A percentile compares a stretch with the other conserved stretches of the same genome.
Conservation (phyloP, 768 basidiomycete genomes). For the Mycena sanguinolenta region DNA sequence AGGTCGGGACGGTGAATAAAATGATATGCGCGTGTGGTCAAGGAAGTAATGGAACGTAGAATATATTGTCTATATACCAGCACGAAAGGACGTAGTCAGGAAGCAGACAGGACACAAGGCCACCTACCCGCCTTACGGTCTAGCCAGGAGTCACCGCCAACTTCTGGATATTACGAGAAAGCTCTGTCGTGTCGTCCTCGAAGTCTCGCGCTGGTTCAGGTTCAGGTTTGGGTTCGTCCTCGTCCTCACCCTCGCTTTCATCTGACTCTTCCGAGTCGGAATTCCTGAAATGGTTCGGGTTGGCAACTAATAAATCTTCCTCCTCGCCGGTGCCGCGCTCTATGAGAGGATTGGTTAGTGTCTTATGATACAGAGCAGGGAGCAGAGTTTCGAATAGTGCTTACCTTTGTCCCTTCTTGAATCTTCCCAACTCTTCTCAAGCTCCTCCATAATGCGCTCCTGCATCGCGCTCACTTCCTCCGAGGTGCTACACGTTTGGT, state of each 20-base stretch:
- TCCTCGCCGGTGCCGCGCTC: constrained; percentile 49
- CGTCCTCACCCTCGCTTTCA: constrained; percentile 37
- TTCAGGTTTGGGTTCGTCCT: not conserved
- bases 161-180: constrained; percentile 15
- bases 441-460: constrained; percentile 76
- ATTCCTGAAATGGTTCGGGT: constrained; percentile 71
- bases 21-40: too few species aligned
- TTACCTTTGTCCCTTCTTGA: constrained; percentile 68
- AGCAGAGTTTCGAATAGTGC: constrained; percentile 16
- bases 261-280: constrained; percentile 41
- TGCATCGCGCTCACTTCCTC: constrained; percentile 73
- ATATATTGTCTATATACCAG: too few species aligned
- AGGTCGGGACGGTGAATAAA: too few species aligned
- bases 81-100: too few species aligned
- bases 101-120: too few species aligned
- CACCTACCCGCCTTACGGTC: too few species aligned
- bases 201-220: not conserved
- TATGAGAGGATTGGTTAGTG: constrained; percentile 13
- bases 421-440: constrained; percentile 71
- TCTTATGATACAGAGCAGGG: not conserved
- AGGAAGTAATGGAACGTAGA: too few species aligned
- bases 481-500: constrained; percentile 77
- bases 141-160: not conserved
- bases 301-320: constrained; percentile 76
- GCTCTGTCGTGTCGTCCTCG: constrained; percentile 16